Evolutionary conservation across 2,329 filamentous ascomycete genomes (phyloP), one percentile per base, ranked within the genome.

Genomic region (Nemania sp.): DNA sequence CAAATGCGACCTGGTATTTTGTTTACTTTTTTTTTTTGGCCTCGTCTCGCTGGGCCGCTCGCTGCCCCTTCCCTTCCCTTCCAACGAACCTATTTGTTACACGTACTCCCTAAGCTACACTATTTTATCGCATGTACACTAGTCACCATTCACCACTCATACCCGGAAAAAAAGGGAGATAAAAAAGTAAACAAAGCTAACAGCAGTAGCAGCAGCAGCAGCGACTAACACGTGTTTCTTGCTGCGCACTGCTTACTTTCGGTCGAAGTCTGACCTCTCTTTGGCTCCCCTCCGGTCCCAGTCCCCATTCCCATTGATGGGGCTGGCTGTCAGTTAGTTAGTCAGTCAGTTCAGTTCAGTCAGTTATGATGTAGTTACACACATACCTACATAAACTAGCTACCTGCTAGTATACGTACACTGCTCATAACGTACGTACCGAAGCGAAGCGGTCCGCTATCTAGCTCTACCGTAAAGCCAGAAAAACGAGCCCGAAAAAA

Each of bases 181-280:
- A 45, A 45, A n/a, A n/a, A n/a, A n/a, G n/a, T 45, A 45, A 45
- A 45, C 41, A 45, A 45, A 15, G 41, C 13, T n/a, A 45, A 15
- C 18, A n/a, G 41, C 41, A 45, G 41, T 22, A 43, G 35, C 47
- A 61, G 29, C 10, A 41, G 51, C 24, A 61, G 38, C 24, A 43
- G 32, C 15, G 47, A 47, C 6, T n/a, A 49, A 45, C 45, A 58
- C 41, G 26, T 55, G n/a, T 35, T 55, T 6, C 8, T 54, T 43
- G 41, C 15, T n/a, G n/a, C n/a, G n/a, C 3, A 6, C 32, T 20
- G 5, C 56, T 52, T 64, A 38, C 35, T 58, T 69, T 71, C 69
- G 66, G 69, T 71, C 69, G 67, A 58, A 24, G 8, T 64, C 63
- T 57, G 63, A 45, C 66, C 56, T 71, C 61, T 67, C 56, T 56